Evolutionary conservation across 1,139 yeast genomes (phyloP), one percentile per base, ranked within the genome.

Genomic region (Sugiyamaella sp.): DNA sequence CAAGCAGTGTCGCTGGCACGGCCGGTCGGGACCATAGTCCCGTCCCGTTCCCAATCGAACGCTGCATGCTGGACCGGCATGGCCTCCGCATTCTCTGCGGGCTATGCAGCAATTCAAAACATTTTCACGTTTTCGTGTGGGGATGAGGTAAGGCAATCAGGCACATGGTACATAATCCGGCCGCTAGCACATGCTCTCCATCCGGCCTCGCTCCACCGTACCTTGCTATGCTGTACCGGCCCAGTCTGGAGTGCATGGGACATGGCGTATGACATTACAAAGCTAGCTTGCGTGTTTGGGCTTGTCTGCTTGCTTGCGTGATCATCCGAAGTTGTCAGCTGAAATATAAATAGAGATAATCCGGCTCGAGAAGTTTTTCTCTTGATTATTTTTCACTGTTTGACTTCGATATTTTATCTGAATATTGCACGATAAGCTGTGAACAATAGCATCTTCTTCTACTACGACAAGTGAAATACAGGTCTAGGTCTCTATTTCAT

Each of bases 121-220:
- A 6, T 16, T 35, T 21, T 35, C 40, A 27, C 20, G 42, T 19
- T 35, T 21, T 35, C 40, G 42, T 38, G 42, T 19, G 27, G 42
- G 42, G 27, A 21, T 4, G 37, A 20, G 42, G 22, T 21, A 20
- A 19, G 42, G 12, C 27, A 38, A 19, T 38, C 27, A 38, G 42
- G 42, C 42, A 38, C 42, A 38, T 38, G 42, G 14, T 38, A 17
- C 42, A 38, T 38, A 38, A 38, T 38, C 42, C 19, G 14, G 14
- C 37, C 4, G 9, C 22, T 12, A 6, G 27, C 42, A 38, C 27
- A 38, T 38, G 21, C 21, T 17, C 22, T 27, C 16, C n/a, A 2
- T 5, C 4, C n/a, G 21, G 5, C 40, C 21, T 21, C 40, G 40
- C n/a, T n/a, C n/a, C n/a, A n/a, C n/a, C n/a, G n/a, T n/a, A n/a